Conservation (phyloP, 1,284 basidiomycete species). For the Ustilago sp. region DNA sequence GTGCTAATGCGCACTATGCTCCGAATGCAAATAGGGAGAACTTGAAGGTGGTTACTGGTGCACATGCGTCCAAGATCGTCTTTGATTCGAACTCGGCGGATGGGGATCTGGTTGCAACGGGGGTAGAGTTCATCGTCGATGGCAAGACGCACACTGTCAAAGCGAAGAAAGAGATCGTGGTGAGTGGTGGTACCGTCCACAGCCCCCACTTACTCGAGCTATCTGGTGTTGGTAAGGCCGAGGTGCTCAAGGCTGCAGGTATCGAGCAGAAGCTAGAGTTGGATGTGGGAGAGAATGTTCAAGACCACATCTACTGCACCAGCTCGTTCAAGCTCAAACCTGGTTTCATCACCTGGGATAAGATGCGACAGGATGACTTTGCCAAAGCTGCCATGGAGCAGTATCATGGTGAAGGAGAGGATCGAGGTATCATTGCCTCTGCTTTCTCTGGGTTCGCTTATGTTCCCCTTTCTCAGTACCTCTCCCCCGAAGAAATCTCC, state of each 20-base stretch:
- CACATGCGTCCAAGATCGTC: slow-evolving; percentile 47
- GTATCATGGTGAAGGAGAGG: slow-evolving; percentile 44
- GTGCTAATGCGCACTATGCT: slow-evolving; percentile 54
- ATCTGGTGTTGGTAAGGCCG: slow-evolving; percentile 51
- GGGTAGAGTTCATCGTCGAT: slow-evolving; percentile 63
- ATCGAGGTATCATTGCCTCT: slow-evolving; percentile 57
- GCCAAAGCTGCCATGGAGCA: slow-evolving; percentile 57
- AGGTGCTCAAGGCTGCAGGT: slow-evolving; percentile 43
- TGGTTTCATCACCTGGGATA: slow-evolving; percentile 57
- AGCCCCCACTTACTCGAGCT: slow-evolving; percentile 66
- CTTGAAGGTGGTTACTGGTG: slow-evolving; percentile 56
- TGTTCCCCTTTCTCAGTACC: slow-evolving; percentile 49
- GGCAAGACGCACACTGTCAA: slow-evolving; percentile 58
- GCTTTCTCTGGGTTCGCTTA: slow-evolving; percentile 58
- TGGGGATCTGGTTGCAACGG: slow-evolving; percentile 53
- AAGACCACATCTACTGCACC: slow-evolving; percentile 72
- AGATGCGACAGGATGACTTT: slow-evolving; percentile 57
- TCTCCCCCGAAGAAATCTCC: slow-evolving; percentile 41
- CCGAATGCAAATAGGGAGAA: slow-evolving; percentile 45
- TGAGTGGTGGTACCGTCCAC: slow-evolving; percentile 72
- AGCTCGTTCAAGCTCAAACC: slow-evolving; percentile 57
- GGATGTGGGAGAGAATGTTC: slow-evolving; percentile 73
- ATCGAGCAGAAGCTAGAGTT: slow-evolving; percentile 56
- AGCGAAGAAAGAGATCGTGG: slow-evolving; percentile 72
- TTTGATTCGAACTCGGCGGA: slow-evolving; percentile 18